Percentiles rank a stretch among this genome's conserved stretches.
Evolutionary conservation across 2,329 filamentous ascomycete genomes (phyloP).

Genomic region (Botrytis deweyae): DNA sequence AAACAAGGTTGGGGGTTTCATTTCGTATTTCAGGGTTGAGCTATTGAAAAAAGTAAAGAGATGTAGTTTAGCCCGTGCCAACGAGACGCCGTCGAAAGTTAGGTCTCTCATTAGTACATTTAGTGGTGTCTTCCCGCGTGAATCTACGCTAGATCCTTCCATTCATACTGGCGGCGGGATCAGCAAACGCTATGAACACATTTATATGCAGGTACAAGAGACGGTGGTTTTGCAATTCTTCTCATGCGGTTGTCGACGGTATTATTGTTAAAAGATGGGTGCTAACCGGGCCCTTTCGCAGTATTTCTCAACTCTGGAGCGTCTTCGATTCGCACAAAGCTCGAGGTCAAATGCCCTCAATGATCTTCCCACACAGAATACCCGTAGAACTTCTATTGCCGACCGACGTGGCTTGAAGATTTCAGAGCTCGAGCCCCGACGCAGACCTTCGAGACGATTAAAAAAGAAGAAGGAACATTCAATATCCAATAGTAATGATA

Average conservation of each 20-base stretch:
- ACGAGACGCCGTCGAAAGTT: slow-evolving; percentile 7
- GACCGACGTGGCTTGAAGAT: slow-evolving; percentile 35
- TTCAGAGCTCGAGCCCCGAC: slow-evolving; percentile 32
- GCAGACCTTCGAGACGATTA: slow-evolving; percentile 31
- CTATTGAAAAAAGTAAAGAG: slow-evolving; percentile 14
- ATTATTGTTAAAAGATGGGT: slow-evolving; percentile 12
- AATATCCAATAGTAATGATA: slow-evolving; percentile 51
- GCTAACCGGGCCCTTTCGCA: slow-evolving; percentile 40
- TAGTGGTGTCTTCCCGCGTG: slow-evolving; percentile 12
- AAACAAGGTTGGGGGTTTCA: slow-evolving; percentile 2
- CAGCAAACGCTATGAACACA: slow-evolving; percentile 24
- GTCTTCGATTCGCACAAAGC: slow-evolving; percentile 62
- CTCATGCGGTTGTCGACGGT: slow-evolving; percentile 19
- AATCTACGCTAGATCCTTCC: slow-evolving; percentile 1
- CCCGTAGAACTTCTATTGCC: slow-evolving; percentile 33
- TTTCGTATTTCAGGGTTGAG: background rate
- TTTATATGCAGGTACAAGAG: slow-evolving; percentile 18
- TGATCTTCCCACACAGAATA: slow-evolving; percentile 34
- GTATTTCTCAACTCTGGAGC: slow-evolving; percentile 74
- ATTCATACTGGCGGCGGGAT: slow-evolving; percentile 19
- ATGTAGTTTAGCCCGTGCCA: slow-evolving; percentile 15
- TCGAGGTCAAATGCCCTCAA: slow-evolving; percentile 40
- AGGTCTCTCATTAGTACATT: slow-evolving; percentile 13
- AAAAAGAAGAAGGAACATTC: slow-evolving; percentile 37
- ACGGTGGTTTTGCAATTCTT: slow-evolving; percentile 7